phyloP scores from a whole-genome alignment of 148 eudicot species.

The Silene conica region DNA sequence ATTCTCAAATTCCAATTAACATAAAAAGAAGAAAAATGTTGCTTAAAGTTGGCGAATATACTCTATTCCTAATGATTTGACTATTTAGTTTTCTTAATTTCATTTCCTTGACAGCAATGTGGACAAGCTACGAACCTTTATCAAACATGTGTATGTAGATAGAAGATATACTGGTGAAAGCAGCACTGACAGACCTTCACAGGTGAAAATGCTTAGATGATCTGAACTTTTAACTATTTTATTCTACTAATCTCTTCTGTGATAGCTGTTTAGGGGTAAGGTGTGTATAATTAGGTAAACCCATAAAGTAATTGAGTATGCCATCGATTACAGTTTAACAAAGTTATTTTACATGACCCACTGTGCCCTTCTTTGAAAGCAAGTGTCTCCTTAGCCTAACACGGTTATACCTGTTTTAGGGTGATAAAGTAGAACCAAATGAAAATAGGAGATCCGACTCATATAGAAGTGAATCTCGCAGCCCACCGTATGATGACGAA shows the following conservation, averaged over 20 bases:
- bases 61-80: not conserved
- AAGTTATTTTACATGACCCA: not conserved
- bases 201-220: conserved; percentile 52
- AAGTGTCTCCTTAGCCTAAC: conserved; percentile 10
- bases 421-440: conserved; percentile 53
- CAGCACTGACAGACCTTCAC: conserved; percentile 65
- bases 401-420: conserved; percentile 44
- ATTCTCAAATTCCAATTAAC: not conserved
- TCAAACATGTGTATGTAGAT: conserved; percentile 93
- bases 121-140: conserved; percentile 77
- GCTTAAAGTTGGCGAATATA: not conserved
- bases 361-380: conserved; percentile 13
- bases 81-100: not conserved
- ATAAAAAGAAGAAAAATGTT: not conserved
- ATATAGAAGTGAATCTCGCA: conserved; percentile 61
- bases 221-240: not conserved
- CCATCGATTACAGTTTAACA: not conserved
- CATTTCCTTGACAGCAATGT: conserved; percentile 57
- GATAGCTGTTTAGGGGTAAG: conserved; percentile 1
- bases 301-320: not conserved
- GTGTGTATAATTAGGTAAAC: not conserved
- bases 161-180: conserved; percentile 85
- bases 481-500: conserved; percentile 78
- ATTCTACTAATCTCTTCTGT: not conserved
- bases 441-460: conserved; percentile 56